Evolutionary conservation across 2,329 filamentous ascomycete species (phyloP), one percentile per base, ranked within the genome.

Genomic region (Ophiostoma angusticollis): DNA sequence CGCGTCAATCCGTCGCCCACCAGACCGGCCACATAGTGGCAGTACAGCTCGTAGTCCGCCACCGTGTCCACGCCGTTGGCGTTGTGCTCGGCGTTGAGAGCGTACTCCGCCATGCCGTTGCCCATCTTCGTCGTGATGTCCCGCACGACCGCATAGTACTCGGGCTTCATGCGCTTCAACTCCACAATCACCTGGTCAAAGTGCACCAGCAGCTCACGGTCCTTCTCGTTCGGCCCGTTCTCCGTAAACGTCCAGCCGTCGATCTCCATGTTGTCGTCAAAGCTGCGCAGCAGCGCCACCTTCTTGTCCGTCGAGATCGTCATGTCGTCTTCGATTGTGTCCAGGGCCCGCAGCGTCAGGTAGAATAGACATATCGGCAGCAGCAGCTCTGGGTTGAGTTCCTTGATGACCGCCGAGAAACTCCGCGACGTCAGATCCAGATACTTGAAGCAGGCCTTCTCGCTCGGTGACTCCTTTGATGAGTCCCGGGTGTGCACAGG

Each of bases 281-380:
- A 98, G 33, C 80, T 69, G 45, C 89, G 77, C 45, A 98, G 67
- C 41, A 95, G 62, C 2, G 86, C 85, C 54, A 93, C 82, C 65
- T 98, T 98, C 54, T 72, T 78, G 47, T 74, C 70, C 28, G 89
- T 64, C 3, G 80, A 68, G 44, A 98, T 80, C 5, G 86, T 93
- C 78, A 95, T 96, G 61, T 98, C 91, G 67, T 98, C 91, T 63
- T 98, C 91, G 44, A 98, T 84, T n/a, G 91, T 98, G 60, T 98
- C 91, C 36, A 98, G 73, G 33, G 84, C 91, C 45, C 91, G 84
- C 39, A 98, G 71, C 38, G 85, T 74, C 21, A 98, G 74, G 65
- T 98, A 98, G 70, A 98, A 98, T 9, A 96, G 68, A 40, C 80
- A 47, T 32, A 96, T 72, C 18, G 91, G 86, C 29, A 95, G 74